Evolutionary conservation across 2,329 filamentous ascomycete species (phyloP).

Genomic region (Aspergillus terreus): DNA sequence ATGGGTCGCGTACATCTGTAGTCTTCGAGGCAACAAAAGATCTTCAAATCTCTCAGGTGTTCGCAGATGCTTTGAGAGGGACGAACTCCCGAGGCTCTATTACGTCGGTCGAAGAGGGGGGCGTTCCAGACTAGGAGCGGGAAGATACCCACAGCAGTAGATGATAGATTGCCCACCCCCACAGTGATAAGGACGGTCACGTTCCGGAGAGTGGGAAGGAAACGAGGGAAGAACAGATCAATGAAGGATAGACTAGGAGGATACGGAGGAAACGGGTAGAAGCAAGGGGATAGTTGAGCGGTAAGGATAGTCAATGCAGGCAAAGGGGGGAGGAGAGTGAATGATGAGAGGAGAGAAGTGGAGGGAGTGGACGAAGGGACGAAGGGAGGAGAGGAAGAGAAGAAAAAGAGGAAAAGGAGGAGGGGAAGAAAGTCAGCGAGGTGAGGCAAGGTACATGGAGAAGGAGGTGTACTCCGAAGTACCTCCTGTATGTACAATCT

Average conservation of each 20-base stretch:
- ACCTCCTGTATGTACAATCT: too few relatives aligned
- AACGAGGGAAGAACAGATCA: background rate
- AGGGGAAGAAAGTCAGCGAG: slow-evolving; percentile 4
- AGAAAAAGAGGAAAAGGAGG: slow-evolving; percentile 1
- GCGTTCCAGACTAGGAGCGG: background rate
- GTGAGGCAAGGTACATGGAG: background rate
- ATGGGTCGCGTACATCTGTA: background rate
- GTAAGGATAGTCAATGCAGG: background rate
- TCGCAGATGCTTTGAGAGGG: background rate
- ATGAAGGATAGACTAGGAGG: background rate
- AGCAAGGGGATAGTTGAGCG: background rate
- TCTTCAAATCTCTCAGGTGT: background rate
- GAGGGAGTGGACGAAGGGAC: slow-evolving; percentile 1
- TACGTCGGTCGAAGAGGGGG: slow-evolving; percentile 5
- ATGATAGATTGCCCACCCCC: slow-evolving; percentile 4
- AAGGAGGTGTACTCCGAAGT: too few relatives aligned
- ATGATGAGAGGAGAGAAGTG: slow-evolving; percentile 1
- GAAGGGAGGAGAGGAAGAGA: background rate
- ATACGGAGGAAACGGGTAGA: background rate
- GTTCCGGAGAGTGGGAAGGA: background rate
- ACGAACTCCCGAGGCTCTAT: background rate
- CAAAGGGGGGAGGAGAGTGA: background rate
- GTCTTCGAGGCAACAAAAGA: background rate
- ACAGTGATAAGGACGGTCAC: slow-evolving; percentile 10
- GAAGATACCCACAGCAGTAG: slow-evolving; percentile 1